Base-by-base conservation (phyloP, 495 filamentous ascomycete genomes). In the Umbilicaria muhlenbergii region DNA sequence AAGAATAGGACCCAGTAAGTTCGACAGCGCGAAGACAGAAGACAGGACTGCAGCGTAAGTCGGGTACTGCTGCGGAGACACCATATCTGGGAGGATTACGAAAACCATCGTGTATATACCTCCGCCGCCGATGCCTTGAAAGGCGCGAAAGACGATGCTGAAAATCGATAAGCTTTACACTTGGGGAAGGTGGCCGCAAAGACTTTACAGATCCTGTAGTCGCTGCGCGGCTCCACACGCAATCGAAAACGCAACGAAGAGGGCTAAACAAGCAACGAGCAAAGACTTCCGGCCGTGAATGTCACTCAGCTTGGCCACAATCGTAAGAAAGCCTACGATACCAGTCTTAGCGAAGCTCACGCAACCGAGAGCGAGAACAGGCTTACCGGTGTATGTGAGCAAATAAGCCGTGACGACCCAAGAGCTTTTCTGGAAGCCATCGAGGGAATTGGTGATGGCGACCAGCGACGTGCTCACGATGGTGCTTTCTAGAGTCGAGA, bases 391-490 rank as follows among this genome's bases (percentile, higher is more conserved):
- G 39, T 76, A 75, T 2, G 66, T 73, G 35, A 77, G 49, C 12
- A 77, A 53, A 47, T 79, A 80, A 12, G 63, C 60, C 12, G 70
- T 72, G 28, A 77, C 61, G 12, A 80, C 60, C 75, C 73, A 79
- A 14, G 68, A 67, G 3, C 59, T 62, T 44, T 75, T 61, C 15
- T 67, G 55, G 43, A 73, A 74, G 33, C 73, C 64, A 6, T 67
- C 47, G 16, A 80, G 52, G 17, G 69, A 67, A 36, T 68, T 61
- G 2, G 69, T 73, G 39, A 81, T 78, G 11, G 67, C 67, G 13
- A 78, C 67, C 5, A 81, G 63, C 2, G 78, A 69, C 0, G 77
- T 80, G 34, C 73, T 72, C 12, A 80, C 70, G 39, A 80, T 78
- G 0, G 75, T 74, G n/a, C 70, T 69, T 43, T 81, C 77, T 11